Evolutionary conservation across 2,329 filamentous ascomycete genomes (phyloP), one percentile per base, ranked within the genome.

Genomic region (Epichloe aotearoae): DNA sequence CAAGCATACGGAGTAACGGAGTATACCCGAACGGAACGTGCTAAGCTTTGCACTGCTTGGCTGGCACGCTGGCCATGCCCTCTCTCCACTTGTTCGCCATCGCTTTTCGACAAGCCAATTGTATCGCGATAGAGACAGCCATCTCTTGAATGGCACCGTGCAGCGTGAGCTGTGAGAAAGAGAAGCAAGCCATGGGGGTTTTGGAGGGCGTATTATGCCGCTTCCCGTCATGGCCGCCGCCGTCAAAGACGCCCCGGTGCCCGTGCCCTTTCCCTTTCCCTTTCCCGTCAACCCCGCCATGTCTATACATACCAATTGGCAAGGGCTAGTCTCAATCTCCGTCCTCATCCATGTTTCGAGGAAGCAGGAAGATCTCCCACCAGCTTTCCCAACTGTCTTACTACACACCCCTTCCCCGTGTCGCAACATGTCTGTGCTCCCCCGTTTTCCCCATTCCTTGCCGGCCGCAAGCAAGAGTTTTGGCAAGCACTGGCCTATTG

Each of bases 221-320:
- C 47, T 26, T 44, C 40, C 47, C 47, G 41, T 39, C 41, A 50
- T 44, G 15, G 47, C 39, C 12, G 30, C 47, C 19, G 47, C 39
- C 30, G 47, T 44, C 11, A 26, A 39, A 51, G 36, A 42, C 11
- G 20, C 45, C 19, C 20, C 20, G 23, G 34, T 23, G 39, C 34
- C 46, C 45, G 50, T 38, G 40, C 45, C 23, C 26, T 30, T 30
- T 30, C 20, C 26, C 26, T 30, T 30, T 30, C 20, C 26, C 26
- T 30, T n/a, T 46, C 17, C 49, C 49, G 38, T 43, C 49, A 12
- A 26, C 47, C 47, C 23, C 47, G 38, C 47, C 36, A 37, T 36
- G 45, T 19, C 19, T 38, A 6, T 20, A 30, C 14, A 15, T 20
- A 30, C 20, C n/a, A n/a, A 30, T 45, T 12, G 20, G 11, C 43